Evolutionary conservation across 768 basidiomycete species (phyloP).

Genomic region (Pleurotus eryngii): DNA sequence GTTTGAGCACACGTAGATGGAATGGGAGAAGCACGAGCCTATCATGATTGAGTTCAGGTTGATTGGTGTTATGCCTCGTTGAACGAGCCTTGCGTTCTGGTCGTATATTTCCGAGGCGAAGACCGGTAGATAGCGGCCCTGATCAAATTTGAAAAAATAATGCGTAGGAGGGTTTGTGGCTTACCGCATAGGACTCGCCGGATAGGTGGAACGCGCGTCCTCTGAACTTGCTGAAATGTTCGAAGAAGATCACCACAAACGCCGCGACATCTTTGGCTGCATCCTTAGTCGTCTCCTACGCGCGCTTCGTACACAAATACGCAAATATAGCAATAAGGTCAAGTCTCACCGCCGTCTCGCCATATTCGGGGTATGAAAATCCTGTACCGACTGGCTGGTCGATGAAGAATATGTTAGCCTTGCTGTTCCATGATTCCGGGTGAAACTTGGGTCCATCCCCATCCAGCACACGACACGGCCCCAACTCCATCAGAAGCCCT

Average conservation of each 20-base stretch:
- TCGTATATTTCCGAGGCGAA: conserved; percentile 79
- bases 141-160: neutral
- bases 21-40: conserved; percentile 30
- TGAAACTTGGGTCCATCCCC: conserved; percentile 49
- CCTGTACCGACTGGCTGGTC: conserved; percentile 62
- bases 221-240: conserved; percentile 68
- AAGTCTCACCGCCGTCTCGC: conserved; percentile 49
- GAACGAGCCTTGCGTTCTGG: conserved; percentile 53
- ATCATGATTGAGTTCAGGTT: conserved; percentile 75
- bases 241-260: conserved; percentile 71
- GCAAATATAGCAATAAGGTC: neutral
- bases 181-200: conserved; percentile 76
- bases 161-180: conserved; percentile 14
- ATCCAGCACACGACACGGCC: conserved; percentile 65
- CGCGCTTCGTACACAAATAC: no score
- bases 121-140: conserved; percentile 70
- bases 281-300: conserved; percentile 59
- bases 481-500: conserved; percentile 74
- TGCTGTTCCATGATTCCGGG: conserved; percentile 65
- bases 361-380: conserved; percentile 62
- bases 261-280: conserved; percentile 69
- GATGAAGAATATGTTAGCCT: conserved; percentile 61
- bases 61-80: conserved; percentile 51
- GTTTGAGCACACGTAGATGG: no score
- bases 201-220: conserved; percentile 62